A percentile compares a stretch with the other conserved stretches of the same genome.
Evolutionary conservation across 164 flowering plant genomes (phyloP).

Genomic region (Paratinospora sagittata): DNA sequence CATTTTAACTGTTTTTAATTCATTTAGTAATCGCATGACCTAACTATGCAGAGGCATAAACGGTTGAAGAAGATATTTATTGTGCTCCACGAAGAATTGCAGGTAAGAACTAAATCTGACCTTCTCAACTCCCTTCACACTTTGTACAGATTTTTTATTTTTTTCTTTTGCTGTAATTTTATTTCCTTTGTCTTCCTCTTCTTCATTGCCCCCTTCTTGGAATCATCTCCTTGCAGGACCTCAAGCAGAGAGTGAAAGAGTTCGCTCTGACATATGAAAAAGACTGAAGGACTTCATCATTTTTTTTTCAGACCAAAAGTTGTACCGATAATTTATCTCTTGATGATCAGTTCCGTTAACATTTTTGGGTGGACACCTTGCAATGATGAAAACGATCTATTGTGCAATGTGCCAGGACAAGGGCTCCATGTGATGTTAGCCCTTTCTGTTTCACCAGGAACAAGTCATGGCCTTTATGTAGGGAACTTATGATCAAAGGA

Average conservation of each 20-base stretch:
- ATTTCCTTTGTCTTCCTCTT: background rate
- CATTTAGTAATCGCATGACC: background rate
- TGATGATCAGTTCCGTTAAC: no score
- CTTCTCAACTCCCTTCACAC: background rate
- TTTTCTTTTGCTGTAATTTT: background rate
- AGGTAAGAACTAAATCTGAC: constrained; percentile 31
- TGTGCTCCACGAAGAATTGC: constrained; percentile 78
- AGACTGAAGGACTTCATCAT: constrained; percentile 7
- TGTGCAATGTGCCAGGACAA: background rate
- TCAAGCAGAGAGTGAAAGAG: constrained; percentile 18
- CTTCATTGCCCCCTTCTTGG: background rate
- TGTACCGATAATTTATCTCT: background rate
- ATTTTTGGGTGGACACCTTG: background rate
- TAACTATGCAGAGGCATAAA: constrained; percentile 61
- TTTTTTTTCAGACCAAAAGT: background rate
- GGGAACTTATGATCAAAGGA: background rate
- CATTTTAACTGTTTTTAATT: background rate
- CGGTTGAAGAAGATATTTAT: constrained; percentile 66
- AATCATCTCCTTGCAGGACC: constrained; percentile 7
- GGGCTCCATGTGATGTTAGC: background rate
- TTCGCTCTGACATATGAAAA: constrained; percentile 8
- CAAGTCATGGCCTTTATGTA: background rate
- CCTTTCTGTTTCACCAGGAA: background rate
- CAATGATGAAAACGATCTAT: background rate
- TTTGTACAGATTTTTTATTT: background rate